Conservation (phyloP, 2,329 filamentous ascomycete species). For the Colletotrichum sp. region DNA sequence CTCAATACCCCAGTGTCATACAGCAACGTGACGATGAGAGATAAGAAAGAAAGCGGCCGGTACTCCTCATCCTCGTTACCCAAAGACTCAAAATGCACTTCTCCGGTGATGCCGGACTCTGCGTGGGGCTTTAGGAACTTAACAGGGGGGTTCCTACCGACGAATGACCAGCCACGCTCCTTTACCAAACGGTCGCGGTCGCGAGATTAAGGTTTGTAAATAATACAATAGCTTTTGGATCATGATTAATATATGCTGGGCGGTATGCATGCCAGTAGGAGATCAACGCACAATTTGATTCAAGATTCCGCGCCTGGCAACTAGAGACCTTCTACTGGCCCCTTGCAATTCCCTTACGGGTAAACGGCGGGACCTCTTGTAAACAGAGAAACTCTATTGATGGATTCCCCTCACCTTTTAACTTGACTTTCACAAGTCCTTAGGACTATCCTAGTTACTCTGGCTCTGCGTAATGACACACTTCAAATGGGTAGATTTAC, state of each 20-base stretch:
- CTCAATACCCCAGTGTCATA: not conserved
- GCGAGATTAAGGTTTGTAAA: not conserved
- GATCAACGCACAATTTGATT: not conserved
- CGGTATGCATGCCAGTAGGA: not conserved
- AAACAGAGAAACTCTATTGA: not conserved
- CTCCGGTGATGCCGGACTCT: not conserved
- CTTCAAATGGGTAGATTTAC: not conserved
- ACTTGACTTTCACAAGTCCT: not conserved
- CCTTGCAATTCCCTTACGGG: not conserved
- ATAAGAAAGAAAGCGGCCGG: not conserved
- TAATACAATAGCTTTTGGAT: not conserved
- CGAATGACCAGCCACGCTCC: not conserved
- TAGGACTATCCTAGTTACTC: not conserved
- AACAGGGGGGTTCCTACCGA: not conserved
- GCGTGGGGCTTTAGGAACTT: not conserved
- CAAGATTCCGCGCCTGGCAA: not conserved
- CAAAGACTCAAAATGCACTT: not conserved
- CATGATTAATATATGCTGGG: not conserved
- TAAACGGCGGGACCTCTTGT: not conserved
- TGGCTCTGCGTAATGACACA: not conserved
- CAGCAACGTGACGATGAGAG: not conserved
- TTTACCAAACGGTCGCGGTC: not conserved
- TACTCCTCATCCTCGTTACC: not conserved
- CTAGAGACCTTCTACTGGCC: not conserved
- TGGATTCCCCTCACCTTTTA: not conserved